Evolutionary conservation across 1,139 yeast species (phyloP).

Genomic region (Saccharomyces pastorianus): DNA sequence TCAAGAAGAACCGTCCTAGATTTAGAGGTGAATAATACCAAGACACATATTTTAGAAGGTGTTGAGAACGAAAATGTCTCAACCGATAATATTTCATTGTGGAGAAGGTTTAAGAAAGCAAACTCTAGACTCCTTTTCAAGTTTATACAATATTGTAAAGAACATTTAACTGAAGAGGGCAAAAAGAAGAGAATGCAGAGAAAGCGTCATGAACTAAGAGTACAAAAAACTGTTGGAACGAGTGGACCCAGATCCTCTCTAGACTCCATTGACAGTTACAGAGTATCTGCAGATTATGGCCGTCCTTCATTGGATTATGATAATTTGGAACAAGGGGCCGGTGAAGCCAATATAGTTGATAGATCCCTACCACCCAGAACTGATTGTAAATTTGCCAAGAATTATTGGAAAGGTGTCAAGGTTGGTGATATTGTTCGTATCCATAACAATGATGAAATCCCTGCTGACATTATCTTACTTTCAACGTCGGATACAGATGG

Average conservation of each 20-base stretch:
- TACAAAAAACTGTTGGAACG: constrained; percentile 7
- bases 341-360: constrained; percentile 19
- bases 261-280: constrained; percentile 28
- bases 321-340: constrained; percentile 12
- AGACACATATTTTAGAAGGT: constrained; percentile 44
- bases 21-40: constrained; percentile 77
- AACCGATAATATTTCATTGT: constrained; percentile 37
- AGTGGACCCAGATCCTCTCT: constrained; percentile 27
- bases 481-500: constrained; percentile 86
- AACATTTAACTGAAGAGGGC: constrained; percentile 35
- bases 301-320: constrained; percentile 27
- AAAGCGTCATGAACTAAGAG: constrained; percentile 6
- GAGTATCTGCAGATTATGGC: constrained; percentile 26
- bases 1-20: constrained; percentile 76
- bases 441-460: constrained; percentile 82
- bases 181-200: constrained; percentile 27
- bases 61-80: constrained; percentile 2
- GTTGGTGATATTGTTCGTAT: constrained; percentile 88
- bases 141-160: constrained; percentile 29
- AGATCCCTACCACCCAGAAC: constrained; percentile 22
- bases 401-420: constrained; percentile 78
- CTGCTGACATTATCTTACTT: constrained; percentile 77
- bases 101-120: constrained; percentile 56
- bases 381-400: constrained; percentile 48
- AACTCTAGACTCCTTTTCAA: constrained; percentile 34